Evolutionary conservation across 176 grass and related monocot species (phyloP), one percentile per base, ranked within the genome.

Genomic region (Puccinellia tenuiflora): DNA sequence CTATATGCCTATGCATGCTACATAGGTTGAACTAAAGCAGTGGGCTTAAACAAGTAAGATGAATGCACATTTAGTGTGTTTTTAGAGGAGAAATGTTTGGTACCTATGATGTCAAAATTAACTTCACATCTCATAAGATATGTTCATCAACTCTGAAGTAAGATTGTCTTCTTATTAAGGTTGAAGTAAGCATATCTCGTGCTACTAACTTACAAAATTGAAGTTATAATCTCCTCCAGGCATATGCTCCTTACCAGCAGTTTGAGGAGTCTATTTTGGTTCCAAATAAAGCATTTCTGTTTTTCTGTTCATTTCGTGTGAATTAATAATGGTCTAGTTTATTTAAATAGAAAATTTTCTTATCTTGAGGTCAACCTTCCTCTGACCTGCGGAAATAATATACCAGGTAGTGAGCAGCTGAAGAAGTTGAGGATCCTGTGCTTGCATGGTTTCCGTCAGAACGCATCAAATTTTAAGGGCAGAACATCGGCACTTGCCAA

Each of bases 401-500:
- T 84, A 69, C 90, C 92, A 98, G 96, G 52, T 85, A 65, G 40
- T 54, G 81, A 90, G 68, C 38, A 76, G 33, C 61, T 68, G 50
- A 93, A 79, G 40, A 93, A 83, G 81, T 50, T 98, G 74, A 95
- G 80, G 76, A 93, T 95, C 61, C 89, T 98, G 45, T 98, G 96
- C 80, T 87, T 98, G 75, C 96, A 98, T 83, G 96, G 92, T 67
- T 98, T 98, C 66, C 93, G 92, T n/a, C 96, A 98, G 73, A 98
- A 92, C 9, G 85, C 83, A 20, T 98, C 96, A 42, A 88, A 80
- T 83, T 98, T 95, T 79, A 95, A 95, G 87, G 96, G 96, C 77
- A 93, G 96, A 90, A 92, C 96, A 24, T 90, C 88, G 45, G 87
- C 96, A 35, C 87, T 98, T 66, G 87, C 93, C 10, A 95, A 98